These are phyloP conservation scores for Aureobasidium sp. DNA, from an alignment of 2,329 filamentous ascomycete genomes.

Conservation along the genomic window DNA sequence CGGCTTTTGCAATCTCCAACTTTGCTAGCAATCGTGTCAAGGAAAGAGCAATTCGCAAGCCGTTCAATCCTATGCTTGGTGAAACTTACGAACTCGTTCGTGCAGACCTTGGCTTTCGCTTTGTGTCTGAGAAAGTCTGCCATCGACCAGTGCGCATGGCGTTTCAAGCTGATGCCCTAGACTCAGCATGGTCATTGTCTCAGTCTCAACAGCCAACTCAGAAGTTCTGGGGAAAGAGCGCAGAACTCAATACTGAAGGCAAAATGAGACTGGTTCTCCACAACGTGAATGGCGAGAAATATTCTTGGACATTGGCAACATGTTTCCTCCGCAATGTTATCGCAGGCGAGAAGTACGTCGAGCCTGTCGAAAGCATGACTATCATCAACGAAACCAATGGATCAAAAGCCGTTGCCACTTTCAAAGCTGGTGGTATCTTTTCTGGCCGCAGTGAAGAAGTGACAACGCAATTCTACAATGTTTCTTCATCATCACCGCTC, in stretches of 20 bases:
- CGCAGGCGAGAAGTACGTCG: constrained; percentile 95
- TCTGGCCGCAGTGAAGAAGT: constrained; percentile 90
- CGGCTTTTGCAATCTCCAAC: constrained; percentile 83
- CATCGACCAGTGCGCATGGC: constrained; percentile 90
- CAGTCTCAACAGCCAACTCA: constrained; percentile 85
- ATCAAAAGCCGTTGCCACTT: constrained; percentile 77
- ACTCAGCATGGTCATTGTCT: constrained; percentile 67
- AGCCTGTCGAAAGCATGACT: constrained; percentile 85
- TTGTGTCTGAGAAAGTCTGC: constrained; percentile 91
- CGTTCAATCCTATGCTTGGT: constrained; percentile 93
- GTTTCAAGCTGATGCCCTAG: constrained; percentile 69
- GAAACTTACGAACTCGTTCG: constrained; percentile 92
- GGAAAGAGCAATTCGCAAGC: constrained; percentile 88
- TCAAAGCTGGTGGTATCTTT: constrained; percentile 95
- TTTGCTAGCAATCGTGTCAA: constrained; percentile 77
- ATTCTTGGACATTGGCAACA: constrained; percentile 82
- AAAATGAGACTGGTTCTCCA: constrained; percentile 73
- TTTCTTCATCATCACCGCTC: constrained; percentile 47
- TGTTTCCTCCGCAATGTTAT: constrained; percentile 94
- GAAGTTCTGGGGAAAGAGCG: constrained; percentile 98
- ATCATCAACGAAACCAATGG: constrained; percentile 78
- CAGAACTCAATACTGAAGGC: constrained; percentile 88
- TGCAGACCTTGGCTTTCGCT: constrained; percentile 77
- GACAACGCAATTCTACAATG: constrained; percentile 62
- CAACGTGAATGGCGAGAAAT: constrained; percentile 36